A percentile compares a stretch with the other conserved stretches of the same genome.
These are phyloP conservation scores for Scheffersomyces cryptocercus DNA, from an alignment of 1,139 yeast species.

Conservation along the genomic window DNA sequence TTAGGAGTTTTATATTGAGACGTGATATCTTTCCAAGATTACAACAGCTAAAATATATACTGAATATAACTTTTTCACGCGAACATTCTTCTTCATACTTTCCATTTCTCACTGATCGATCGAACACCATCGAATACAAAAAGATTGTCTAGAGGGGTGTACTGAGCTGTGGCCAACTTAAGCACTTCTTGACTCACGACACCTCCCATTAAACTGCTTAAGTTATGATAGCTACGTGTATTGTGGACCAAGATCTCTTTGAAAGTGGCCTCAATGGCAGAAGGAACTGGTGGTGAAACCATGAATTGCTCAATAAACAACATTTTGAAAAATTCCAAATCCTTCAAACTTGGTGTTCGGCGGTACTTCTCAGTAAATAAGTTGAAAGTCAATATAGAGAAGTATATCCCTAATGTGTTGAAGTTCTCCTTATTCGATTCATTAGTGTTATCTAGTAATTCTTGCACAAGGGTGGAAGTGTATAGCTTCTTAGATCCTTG, in stretches of 20 bases:
- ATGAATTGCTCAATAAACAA: conserved; percentile 12
- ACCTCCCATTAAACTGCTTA: conserved; percentile 62
- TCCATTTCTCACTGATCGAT: conserved; percentile 53
- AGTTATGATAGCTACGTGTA: conserved; percentile 34
- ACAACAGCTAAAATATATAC: conserved; percentile 5
- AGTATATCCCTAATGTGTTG: conserved; percentile 33
- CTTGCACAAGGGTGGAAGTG: conserved; percentile 14
- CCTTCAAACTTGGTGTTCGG: conserved; percentile 19
- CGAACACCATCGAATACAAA: conserved; percentile 67
- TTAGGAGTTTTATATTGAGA: conserved; percentile 4
- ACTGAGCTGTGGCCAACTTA: conserved; percentile 61
- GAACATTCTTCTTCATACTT: conserved; percentile 23
- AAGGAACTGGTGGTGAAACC: conserved; percentile 9
- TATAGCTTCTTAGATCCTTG: conserved; percentile 31
- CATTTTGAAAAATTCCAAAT: conserved; percentile 20
- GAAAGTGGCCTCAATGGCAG: conserved; percentile 18
- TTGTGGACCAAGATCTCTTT: conserved; percentile 33
- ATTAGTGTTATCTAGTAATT: conserved; percentile 15
- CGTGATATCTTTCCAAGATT: neutral
- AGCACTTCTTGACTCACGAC: conserved; percentile 75
- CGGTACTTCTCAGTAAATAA: conserved; percentile 18
- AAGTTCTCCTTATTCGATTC: conserved; percentile 20
- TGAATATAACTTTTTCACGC: neutral
- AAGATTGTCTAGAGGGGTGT: conserved; percentile 67
- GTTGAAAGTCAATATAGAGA: conserved; percentile 35